A percentile compares a stretch with the other conserved stretches of the same genome.
Evolutionary conservation across 2,329 filamentous ascomycete genomes (phyloP).

Genomic region (Xylaria sp.): DNA sequence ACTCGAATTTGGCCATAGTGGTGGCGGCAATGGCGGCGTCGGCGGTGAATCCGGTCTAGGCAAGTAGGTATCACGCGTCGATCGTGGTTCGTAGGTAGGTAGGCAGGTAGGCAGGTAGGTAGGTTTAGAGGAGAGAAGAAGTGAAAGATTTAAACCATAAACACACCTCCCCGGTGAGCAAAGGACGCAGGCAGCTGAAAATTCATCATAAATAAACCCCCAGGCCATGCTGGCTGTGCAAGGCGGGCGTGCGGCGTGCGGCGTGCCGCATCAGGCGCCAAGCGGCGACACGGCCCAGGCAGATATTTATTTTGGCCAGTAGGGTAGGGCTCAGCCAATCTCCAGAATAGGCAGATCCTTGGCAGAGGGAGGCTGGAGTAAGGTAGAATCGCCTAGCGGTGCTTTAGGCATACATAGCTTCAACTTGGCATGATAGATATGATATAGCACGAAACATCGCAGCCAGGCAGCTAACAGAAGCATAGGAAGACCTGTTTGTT

Average conservation of each 20-base stretch:
- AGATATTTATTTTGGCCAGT: not conserved
- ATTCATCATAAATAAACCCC: not conserved
- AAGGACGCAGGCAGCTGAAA: not conserved
- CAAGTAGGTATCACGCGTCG: no score
- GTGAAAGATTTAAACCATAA: not conserved
- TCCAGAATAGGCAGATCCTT: not conserved
- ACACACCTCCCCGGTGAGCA: not conserved
- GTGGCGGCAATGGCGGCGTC: not conserved
- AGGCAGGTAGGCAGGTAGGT: not conserved
- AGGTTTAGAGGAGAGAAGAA: not conserved
- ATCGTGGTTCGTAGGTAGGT: no score
- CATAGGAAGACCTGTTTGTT: no score
- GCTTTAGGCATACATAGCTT: no score
- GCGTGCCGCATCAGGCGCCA: not conserved
- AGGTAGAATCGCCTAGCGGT: not conserved
- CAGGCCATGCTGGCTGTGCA: not conserved
- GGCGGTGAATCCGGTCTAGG: no score
- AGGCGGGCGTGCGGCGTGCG: not conserved
- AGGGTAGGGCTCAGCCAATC: not conserved
- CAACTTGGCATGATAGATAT: no score
- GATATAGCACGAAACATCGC: no score
- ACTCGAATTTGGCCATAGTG: conserved; percentile 27
- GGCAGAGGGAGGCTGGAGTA: not conserved
- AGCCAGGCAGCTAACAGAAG: no score
- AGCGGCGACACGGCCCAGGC: not conserved